phyloP scores from a whole-genome alignment of 2,329 filamentous ascomycete genomes.

The Claviceps maximensis region DNA sequence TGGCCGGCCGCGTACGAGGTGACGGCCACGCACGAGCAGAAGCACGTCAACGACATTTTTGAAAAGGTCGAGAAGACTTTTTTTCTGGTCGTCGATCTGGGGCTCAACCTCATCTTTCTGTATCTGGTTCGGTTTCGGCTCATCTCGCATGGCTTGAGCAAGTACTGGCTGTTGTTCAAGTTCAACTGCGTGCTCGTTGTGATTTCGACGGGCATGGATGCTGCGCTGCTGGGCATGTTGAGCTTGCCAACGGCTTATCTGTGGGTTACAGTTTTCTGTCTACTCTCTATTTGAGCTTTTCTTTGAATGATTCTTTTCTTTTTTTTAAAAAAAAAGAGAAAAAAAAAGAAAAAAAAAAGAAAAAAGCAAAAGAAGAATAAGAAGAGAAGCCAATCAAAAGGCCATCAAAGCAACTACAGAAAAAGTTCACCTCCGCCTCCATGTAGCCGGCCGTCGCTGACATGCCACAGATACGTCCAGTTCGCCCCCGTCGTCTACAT shows the following conservation, averaged over 20 bases:
- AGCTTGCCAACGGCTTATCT: constrained; percentile 8
- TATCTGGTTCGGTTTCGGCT: constrained; percentile 30
- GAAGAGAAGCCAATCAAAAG: too few species aligned
- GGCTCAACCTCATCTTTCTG: constrained; percentile 37
- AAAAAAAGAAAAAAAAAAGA: too few species aligned
- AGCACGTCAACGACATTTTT: constrained; percentile 10
- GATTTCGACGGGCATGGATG: constrained; percentile 35
- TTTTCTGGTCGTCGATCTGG: constrained; percentile 33
- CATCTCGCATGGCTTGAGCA: constrained; percentile 32
- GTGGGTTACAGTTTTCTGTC: not conserved
- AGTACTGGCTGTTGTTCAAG: constrained; percentile 35
- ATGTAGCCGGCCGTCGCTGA: too few species aligned
- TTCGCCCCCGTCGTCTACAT: constrained; percentile 39
- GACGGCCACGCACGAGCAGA: constrained; percentile 2
- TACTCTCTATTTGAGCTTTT: not conserved
- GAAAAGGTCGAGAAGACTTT: constrained; percentile 27
- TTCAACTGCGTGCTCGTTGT: constrained; percentile 35
- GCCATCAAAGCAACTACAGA: too few species aligned
- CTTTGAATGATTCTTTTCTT: not conserved
- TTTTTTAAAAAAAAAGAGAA: not conserved
- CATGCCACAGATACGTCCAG: constrained; percentile 22
- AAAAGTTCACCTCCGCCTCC: too few species aligned
- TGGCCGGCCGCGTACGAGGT: constrained; percentile 24
- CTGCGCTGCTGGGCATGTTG: constrained; percentile 14
- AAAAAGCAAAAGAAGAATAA: too few species aligned